These are phyloP conservation scores for Talaromyces sp. DNA, from an alignment of 2,329 filamentous ascomycete species.

Conservation along the genomic window DNA sequence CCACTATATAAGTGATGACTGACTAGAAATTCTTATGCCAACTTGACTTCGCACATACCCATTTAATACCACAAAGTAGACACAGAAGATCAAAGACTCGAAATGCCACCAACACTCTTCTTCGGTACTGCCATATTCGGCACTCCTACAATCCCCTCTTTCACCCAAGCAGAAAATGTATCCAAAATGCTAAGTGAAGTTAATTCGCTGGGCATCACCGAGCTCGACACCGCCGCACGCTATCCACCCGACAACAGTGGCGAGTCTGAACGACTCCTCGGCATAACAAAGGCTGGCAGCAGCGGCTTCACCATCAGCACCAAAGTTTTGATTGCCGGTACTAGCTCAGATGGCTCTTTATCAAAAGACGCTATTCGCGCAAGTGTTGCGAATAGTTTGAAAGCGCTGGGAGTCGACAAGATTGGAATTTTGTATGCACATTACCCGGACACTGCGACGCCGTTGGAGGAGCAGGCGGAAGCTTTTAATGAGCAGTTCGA, in stretches of 20 bases:
- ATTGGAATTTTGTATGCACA: slow-evolving; percentile 33
- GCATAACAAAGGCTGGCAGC: slow-evolving; percentile 21
- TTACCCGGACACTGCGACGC: slow-evolving; percentile 32
- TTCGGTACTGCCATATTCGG: slow-evolving; percentile 17
- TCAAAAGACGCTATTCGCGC: slow-evolving; percentile 22
- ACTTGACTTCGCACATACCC: neutral
- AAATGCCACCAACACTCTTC: slow-evolving; percentile 16
- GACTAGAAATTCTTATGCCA: neutral
- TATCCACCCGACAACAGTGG: slow-evolving; percentile 35
- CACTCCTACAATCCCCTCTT: neutral
- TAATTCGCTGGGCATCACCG: slow-evolving; percentile 1
- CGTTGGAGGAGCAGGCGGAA: slow-evolving; percentile 36
- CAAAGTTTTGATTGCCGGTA: slow-evolving; percentile 25
- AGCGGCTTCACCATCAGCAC: slow-evolving; percentile 33
- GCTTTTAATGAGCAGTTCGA: slow-evolving; percentile 28
- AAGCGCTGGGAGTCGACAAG: neutral
- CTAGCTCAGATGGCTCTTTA: neutral
- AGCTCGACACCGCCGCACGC: slow-evolving; percentile 30
- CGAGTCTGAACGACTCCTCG: slow-evolving; percentile 32
- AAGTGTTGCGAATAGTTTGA: slow-evolving; percentile 30
- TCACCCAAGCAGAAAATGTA: slow-evolving; percentile 7
- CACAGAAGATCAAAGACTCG: neutral
- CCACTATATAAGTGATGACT: neutral
- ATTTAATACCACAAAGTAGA: neutral
- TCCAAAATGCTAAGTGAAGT: slow-evolving; percentile 1